Conservation (phyloP, 2,329 filamentous ascomycete genomes). For the Colletotrichum liaoningense region DNA sequence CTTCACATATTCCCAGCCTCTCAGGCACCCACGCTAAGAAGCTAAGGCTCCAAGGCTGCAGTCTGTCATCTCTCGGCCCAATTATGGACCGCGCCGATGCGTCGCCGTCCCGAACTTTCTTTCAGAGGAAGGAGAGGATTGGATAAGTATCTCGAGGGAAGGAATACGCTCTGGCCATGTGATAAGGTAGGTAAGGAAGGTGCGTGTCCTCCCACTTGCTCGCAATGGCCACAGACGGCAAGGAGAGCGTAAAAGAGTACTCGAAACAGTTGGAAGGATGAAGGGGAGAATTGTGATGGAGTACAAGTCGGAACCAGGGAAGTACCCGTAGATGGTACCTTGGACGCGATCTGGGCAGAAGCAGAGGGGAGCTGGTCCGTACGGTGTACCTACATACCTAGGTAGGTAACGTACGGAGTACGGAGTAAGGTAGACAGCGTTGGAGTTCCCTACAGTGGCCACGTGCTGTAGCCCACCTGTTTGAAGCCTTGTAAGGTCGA, state of each 20-base stretch:
- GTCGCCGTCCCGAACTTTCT: slow-evolving; percentile 1
- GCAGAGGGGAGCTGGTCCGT: too few relatives aligned
- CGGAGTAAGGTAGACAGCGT: not conserved
- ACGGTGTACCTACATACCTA: too few relatives aligned
- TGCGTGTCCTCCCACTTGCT: not conserved
- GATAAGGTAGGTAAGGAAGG: not conserved
- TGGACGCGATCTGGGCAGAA: not conserved
- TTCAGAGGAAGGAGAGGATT: not conserved
- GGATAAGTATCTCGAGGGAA: not conserved
- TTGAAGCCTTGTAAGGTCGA: slow-evolving; percentile 11
- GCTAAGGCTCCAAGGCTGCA: not conserved
- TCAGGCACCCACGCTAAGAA: not conserved
- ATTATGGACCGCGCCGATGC: slow-evolving; percentile 21
- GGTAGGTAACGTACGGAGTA: not conserved
- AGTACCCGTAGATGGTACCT: not conserved
- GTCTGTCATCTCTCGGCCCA: slow-evolving; percentile 5
- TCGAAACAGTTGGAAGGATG: not conserved
- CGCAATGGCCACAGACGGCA: not conserved
- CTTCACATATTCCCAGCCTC: not conserved
- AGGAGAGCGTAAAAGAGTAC: not conserved
- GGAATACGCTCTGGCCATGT: not conserved
- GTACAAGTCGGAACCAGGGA: not conserved
- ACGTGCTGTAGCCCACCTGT: slow-evolving; percentile 23
- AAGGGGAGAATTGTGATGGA: not conserved
- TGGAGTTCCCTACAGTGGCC: slow-evolving; percentile 8